Percentiles rank a stretch among this genome's conserved stretches.
These are phyloP conservation scores for Neurospora terricola DNA, from an alignment of 495 filamentous ascomycete species.

Conservation along the genomic window DNA sequence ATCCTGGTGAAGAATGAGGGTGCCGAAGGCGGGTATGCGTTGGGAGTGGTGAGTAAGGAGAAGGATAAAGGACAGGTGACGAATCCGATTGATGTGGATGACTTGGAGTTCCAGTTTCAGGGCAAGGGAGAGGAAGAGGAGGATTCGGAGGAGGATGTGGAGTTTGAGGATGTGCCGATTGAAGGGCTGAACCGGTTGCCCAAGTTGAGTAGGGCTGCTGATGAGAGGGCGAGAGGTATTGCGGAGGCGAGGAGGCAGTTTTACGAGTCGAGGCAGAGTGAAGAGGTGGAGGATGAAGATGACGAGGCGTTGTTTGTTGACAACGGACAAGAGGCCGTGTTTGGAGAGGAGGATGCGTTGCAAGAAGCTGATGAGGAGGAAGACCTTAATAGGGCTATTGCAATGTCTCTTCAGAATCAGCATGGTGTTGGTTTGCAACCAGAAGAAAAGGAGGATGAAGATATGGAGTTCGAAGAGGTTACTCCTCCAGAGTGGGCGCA, in stretches of 20 bases:
- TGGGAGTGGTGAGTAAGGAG: conserved; percentile 80
- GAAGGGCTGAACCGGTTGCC: conserved; percentile 87
- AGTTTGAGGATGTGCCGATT: conserved; percentile 92
- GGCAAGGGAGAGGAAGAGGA: conserved; percentile 47
- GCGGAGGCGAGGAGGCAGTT: neutral
- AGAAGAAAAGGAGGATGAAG: conserved; percentile 31
- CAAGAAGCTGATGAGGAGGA: conserved; percentile 56
- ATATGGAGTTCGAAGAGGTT: conserved; percentile 38
- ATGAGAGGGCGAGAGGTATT: conserved; percentile 9
- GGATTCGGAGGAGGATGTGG: conserved; percentile 48
- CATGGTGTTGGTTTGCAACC: conserved; percentile 23
- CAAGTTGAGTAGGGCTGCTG: conserved; percentile 28
- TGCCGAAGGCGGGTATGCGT: conserved; percentile 92
- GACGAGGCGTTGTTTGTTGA: conserved; percentile 61
- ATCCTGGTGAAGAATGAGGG: conserved; percentile 91
- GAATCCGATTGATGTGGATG: conserved; percentile 86
- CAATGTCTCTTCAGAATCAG: conserved; percentile 58
- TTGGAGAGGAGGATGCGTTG: conserved; percentile 47
- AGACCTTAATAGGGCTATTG: conserved; percentile 72
- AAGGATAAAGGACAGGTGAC: conserved; percentile 63
- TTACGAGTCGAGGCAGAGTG: conserved; percentile 1
- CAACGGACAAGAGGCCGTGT: conserved; percentile 18
- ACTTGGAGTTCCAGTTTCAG: conserved; percentile 49
- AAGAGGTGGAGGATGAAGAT: conserved; percentile 17
- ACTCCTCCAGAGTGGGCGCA: conserved; percentile 45